Evolutionary conservation across 2,329 filamentous ascomycete species (phyloP), one percentile per base, ranked within the genome.

Genomic region (Nothophaeocryptopus gaeumannii): DNA sequence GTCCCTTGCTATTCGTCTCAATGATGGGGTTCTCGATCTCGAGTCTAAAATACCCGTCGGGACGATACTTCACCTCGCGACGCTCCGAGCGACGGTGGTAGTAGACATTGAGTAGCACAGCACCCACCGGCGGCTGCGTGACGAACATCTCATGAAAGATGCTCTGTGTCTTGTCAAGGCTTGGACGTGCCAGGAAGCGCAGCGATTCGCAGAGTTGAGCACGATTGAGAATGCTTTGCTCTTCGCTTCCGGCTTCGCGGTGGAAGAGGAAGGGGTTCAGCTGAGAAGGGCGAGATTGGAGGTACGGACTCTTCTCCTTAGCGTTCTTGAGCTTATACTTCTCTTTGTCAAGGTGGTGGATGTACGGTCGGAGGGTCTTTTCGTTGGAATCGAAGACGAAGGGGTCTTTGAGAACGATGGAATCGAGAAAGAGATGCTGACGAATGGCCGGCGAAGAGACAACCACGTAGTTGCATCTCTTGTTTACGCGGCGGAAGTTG

Each of bases 401-500:
- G 1, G 37, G 16, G 10, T 26, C 9, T 3, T 9, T 35, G n/a
- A 26, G 11, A 2, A 40, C n/a, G 20, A 36, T 31, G 8, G 47
- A 11, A 1, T 47, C 35, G 9, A 53, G 43, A 40, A 53, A 55
- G 13, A 56, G 32, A 4, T 42, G 40, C 12, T 42, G 42, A 0
- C 26, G 20, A 3, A 56, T 42, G 9, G 1, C 8, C 8, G 33
- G 37, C 0, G 51, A 51, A 2, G 11, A 37, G 4, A 29, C 16
- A 14, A 60, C 54, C 13, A 51, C 36, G 2, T 33, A 5, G 31
- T 53, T 33, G 50, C 51, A 59, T 9, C 20, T 29, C 15, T 46
- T 48, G 45, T 62, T 65, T 5, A 68, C 66, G 10, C 30, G 30
- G 8, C 53, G 56, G 16, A 46, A 20, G 0, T 10, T 20, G 15